A percentile compares a stretch with the other conserved stretches of the same genome.
Conservation (phyloP, 2,329 filamentous ascomycete genomes). For the Botrytis hyacinthi region DNA sequence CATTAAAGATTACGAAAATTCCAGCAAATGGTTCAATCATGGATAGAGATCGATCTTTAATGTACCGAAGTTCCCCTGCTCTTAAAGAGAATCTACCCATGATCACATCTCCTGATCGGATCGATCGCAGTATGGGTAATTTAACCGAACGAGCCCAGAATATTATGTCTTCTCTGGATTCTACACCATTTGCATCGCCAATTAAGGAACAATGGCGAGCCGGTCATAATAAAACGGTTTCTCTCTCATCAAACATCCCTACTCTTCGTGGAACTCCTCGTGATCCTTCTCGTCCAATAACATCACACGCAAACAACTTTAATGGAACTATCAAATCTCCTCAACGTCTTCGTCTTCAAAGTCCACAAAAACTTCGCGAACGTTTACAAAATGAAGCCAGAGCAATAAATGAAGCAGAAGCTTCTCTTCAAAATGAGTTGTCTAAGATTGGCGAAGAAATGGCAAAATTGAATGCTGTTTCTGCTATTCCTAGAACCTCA, state of each 20-base stretch:
- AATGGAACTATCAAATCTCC: slow-evolving; percentile 29
- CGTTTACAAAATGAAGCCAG: slow-evolving; percentile 80
- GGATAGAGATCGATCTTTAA: slow-evolving; percentile 30
- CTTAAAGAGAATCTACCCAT: slow-evolving; percentile 36
- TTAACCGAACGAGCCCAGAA: slow-evolving; percentile 36
- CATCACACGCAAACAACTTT: slow-evolving; percentile 22
- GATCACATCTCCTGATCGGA: slow-evolving; percentile 11
- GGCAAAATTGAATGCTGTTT: slow-evolving; percentile 51
- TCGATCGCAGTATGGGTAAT: slow-evolving; percentile 28
- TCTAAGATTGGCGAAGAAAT: slow-evolving; percentile 80
- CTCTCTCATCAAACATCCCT: slow-evolving; percentile 39
- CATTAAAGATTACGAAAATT: slow-evolving; percentile 33
- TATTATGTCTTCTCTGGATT: slow-evolving; percentile 34
- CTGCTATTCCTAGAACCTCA: slow-evolving; percentile 36
- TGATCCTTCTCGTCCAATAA: slow-evolving; percentile 29
- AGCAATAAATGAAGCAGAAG: slow-evolving; percentile 67
- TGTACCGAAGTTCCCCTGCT: slow-evolving; percentile 30
- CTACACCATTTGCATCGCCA: slow-evolving; percentile 22
- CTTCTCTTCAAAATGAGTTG: slow-evolving; percentile 70
- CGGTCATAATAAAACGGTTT: slow-evolving; percentile 32
- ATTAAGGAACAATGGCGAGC: slow-evolving; percentile 35
- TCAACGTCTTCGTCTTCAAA: slow-evolving; percentile 62
- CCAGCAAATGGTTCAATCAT: slow-evolving; percentile 32
- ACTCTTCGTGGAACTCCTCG: slow-evolving; percentile 30
- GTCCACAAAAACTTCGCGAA: slow-evolving; percentile 75